Conservation (phyloP, 306 rosid species). For the Vigna mungo region DNA sequence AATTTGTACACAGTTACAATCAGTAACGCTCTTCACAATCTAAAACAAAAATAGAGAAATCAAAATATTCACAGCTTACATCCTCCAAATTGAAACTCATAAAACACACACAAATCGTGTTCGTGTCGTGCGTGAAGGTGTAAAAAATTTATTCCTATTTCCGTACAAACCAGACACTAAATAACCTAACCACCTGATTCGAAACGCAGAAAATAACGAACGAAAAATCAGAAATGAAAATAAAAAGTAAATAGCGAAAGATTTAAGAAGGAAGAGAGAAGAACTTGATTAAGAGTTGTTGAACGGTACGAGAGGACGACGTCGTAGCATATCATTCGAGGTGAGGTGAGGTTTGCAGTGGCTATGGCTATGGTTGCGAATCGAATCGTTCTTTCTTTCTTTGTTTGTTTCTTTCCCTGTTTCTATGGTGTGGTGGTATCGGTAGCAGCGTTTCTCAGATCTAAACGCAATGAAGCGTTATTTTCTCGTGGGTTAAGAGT, state of each 20-base stretch:
- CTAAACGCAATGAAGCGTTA: conserved; percentile 50
- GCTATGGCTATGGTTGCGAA: conserved; percentile 6
- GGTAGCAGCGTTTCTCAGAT: conserved; percentile 42
- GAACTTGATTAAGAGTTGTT: conserved; percentile 47
- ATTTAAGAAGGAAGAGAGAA: conserved; percentile 22
- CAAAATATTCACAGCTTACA: background rate
- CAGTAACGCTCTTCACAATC: conserved; percentile 5
- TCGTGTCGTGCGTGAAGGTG: background rate
- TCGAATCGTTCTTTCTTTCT: background rate
- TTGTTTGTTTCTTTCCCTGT: background rate
- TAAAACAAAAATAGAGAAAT: background rate
- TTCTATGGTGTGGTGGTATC: background rate
- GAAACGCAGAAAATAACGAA: background rate
- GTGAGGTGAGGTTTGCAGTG: conserved; percentile 30
- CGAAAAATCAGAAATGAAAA: background rate
- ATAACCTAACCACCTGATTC: conserved; percentile 16
- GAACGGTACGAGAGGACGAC: conserved; percentile 30
- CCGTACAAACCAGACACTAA: conserved; percentile 28
- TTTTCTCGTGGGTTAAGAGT: conserved; percentile 47
- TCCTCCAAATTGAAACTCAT: background rate
- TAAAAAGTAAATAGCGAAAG: background rate
- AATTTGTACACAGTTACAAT: conserved; percentile 13
- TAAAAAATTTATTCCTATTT: background rate
- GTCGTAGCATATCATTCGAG: conserved; percentile 31
- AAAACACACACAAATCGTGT: background rate